These are phyloP conservation scores for Inosperma sp. DNA, from an alignment of 768 basidiomycete species.

Conservation along the genomic window DNA sequence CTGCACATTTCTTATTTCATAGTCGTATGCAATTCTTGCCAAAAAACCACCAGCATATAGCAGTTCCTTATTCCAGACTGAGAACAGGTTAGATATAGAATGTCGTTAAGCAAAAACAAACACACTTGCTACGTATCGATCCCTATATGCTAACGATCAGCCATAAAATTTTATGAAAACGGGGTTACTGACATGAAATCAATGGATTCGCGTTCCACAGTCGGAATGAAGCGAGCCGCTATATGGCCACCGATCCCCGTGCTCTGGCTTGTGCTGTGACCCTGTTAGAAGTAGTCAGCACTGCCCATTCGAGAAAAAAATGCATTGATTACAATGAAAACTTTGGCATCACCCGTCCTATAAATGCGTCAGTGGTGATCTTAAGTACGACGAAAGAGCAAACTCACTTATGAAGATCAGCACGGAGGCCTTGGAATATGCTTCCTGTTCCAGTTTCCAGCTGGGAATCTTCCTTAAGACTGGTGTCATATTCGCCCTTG, in stretches of 20 bases:
- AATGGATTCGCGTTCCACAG: slow-evolving; percentile 92
- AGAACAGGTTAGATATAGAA: slow-evolving; percentile 5
- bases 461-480: slow-evolving; percentile 59
- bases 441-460: slow-evolving; percentile 63
- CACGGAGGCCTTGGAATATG: slow-evolving; percentile 81
- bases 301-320: too few species aligned
- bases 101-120: slow-evolving; percentile 7
- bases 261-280: slow-evolving; percentile 88
- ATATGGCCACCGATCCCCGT: slow-evolving; percentile 69
- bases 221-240: slow-evolving; percentile 86
- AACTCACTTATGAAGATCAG: slow-evolving; percentile 75
- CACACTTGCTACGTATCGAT: slow-evolving; percentile 74
- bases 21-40: slow-evolving; percentile 77
- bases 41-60: slow-evolving; percentile 81
- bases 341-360: slow-evolving; percentile 62
- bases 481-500: slow-evolving; percentile 75
- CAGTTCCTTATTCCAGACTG: slow-evolving; percentile 89
- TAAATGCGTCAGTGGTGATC: slow-evolving; percentile 1
- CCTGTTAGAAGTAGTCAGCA: slow-evolving; percentile 38
- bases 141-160: slow-evolving; percentile 39
- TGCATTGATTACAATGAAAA: slow-evolving; percentile 96
- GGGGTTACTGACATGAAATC: slow-evolving; percentile 67
- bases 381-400: background rate
- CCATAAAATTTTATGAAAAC: background rate
- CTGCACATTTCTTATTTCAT: slow-evolving; percentile 62